These are phyloP conservation scores for Aureobasidium sp. DNA, from an alignment of 2,329 filamentous ascomycete species.

Conservation along the genomic window DNA sequence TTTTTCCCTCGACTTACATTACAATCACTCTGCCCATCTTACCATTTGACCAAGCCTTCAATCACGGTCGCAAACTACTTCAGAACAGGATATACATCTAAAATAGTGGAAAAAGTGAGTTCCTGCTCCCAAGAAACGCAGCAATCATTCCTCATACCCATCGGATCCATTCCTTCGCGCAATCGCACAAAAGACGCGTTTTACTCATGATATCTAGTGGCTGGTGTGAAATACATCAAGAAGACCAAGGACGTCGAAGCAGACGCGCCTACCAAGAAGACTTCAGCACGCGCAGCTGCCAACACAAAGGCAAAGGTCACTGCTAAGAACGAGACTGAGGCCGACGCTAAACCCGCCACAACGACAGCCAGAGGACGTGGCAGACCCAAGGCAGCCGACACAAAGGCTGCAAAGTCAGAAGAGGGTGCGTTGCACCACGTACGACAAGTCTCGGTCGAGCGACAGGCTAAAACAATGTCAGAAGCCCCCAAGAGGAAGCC, in stretches of 20 bases:
- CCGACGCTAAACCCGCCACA: constrained; percentile 18
- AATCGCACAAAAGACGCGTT: background rate
- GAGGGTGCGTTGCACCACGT: constrained; percentile 14
- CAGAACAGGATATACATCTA: background rate
- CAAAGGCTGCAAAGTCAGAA: constrained; percentile 18
- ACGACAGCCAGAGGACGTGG: constrained; percentile 17
- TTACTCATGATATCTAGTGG: constrained; percentile 19
- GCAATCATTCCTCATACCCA: background rate
- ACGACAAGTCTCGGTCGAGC: constrained; percentile 6
- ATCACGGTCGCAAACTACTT: background rate
- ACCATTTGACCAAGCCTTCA: background rate
- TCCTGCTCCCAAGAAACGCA: background rate
- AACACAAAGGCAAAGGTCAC: constrained; percentile 28
- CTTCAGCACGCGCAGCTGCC: constrained; percentile 13
- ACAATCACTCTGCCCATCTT: background rate
- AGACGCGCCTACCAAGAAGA: constrained; percentile 21
- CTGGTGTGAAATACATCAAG: constrained; percentile 28
- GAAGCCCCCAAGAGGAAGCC: constrained; percentile 16
- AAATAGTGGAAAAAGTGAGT: background rate
- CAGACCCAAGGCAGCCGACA: constrained; percentile 16
- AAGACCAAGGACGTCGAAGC: constrained; percentile 20
- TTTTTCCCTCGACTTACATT: background rate
- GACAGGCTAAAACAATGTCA: constrained; percentile 17
- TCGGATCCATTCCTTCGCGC: background rate
- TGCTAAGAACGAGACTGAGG: constrained; percentile 17